Conservation (phyloP, 192 early-diverging fungal genomes). For the Glomus cerebriforme region DNA sequence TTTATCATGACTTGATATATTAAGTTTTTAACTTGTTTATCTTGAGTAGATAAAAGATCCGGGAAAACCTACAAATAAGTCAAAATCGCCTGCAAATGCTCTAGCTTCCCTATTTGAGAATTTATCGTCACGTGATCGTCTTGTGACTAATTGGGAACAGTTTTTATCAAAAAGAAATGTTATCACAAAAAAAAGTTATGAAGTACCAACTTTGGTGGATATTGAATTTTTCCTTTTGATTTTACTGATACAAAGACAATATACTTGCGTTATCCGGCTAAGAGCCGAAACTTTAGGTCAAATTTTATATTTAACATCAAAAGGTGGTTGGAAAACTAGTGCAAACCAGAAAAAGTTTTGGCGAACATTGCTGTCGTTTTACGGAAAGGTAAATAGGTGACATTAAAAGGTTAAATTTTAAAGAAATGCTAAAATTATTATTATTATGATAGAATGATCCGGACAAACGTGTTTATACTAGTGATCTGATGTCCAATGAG, state of each 20-base stretch:
- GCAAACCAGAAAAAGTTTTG: slow-evolving; percentile 6
- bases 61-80: not conserved
- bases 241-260: slow-evolving; percentile 14
- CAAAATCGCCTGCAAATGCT: not conserved
- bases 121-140: not conserved
- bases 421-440: not conserved
- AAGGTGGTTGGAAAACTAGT: not conserved
- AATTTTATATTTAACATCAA: slow-evolving; percentile 3
- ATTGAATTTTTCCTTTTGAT: slow-evolving; percentile 19
- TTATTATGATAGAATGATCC: not conserved
- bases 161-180: not conserved
- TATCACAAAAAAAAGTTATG: not conserved
- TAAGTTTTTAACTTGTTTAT: not conserved
- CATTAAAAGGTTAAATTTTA: not conserved
- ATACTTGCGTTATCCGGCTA: not conserved
- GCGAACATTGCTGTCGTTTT: slow-evolving; percentile 5
- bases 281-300: slow-evolving; percentile 3
- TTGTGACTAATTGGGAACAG: not conserved
- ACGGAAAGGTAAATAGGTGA: not conserved
- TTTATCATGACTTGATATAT: not conserved
- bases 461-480: slow-evolving; percentile 13
- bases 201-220: slow-evolving; percentile 12
- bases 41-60: not conserved
- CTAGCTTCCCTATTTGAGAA: not conserved
- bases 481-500: slow-evolving; percentile 2